These are phyloP conservation scores for Ceratocystis alfenasii DNA, from an alignment of 2,329 filamentous ascomycete genomes.

Conservation along the genomic window DNA sequence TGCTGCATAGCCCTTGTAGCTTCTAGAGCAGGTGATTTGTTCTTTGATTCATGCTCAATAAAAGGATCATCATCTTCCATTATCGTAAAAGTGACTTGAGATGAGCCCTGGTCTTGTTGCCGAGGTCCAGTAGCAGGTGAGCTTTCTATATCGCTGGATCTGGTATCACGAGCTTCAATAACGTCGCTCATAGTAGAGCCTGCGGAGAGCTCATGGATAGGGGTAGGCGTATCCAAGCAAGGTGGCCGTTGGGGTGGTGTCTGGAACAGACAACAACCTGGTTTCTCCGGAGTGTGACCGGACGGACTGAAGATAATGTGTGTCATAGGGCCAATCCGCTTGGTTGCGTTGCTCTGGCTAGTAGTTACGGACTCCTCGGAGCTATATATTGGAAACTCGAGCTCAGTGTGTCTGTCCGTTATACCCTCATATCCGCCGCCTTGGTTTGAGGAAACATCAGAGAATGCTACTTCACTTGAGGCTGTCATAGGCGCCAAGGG, in stretches of 20 bases:
- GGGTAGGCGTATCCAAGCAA: slow-evolving; percentile 1
- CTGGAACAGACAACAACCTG: not conserved
- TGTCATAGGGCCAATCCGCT: not conserved
- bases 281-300: not conserved
- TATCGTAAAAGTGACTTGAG: not conserved
- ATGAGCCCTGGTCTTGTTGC: not conserved
- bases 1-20: not conserved
- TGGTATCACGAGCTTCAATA: not conserved
- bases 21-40: not conserved
- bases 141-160: not conserved
- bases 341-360: not conserved
- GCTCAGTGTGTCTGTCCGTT: not conserved
- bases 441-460: too few species aligned
- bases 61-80: slow-evolving; percentile 6
- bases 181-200: not conserved
- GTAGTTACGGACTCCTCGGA: not conserved
- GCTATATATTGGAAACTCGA: not conserved
- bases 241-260: not conserved
- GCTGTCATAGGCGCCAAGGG: not conserved
- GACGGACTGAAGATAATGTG: too few species aligned
- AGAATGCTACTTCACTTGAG: not conserved
- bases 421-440: not conserved
- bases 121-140: not conserved
- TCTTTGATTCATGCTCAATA: not conserved
- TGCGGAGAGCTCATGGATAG: not conserved